These are phyloP conservation scores for Schrenkiella parvula DNA, from an alignment of 345 rosid species.

Conservation along the genomic window DNA sequence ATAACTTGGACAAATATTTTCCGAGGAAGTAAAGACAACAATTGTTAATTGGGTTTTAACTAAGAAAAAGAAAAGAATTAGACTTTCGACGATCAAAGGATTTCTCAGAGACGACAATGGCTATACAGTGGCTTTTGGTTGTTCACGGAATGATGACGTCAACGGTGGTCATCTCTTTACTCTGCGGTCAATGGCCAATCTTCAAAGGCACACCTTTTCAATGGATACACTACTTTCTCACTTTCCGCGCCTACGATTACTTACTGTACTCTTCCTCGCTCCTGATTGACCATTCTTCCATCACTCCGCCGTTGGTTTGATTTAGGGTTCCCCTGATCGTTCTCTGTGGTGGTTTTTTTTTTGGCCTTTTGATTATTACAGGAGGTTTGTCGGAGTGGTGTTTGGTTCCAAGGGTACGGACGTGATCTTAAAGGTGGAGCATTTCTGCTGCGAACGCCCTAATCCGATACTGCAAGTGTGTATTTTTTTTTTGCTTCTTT, in stretches of 20 bases:
- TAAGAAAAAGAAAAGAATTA: neutral
- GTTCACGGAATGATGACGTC: constrained; percentile 66
- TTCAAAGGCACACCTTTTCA: constrained; percentile 76
- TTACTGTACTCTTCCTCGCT: constrained; percentile 43
- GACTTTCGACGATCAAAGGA: constrained; percentile 7
- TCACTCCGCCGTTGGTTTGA: neutral
- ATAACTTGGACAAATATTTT: neutral
- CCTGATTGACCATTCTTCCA: neutral
- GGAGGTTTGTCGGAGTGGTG: constrained; percentile 55
- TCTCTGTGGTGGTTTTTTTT: constrained; percentile 1
- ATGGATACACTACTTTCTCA: constrained; percentile 68
- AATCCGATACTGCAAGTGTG: constrained; percentile 77
- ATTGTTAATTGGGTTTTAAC: neutral
- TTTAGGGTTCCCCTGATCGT: neutral
- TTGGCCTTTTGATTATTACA: too few species aligned
- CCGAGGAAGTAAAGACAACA: neutral
- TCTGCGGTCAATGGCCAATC: constrained; percentile 98
- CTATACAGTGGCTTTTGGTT: constrained; percentile 60
- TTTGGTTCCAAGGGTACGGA: constrained; percentile 60
- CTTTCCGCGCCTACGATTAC: constrained; percentile 82
- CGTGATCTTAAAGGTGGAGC: constrained; percentile 52
- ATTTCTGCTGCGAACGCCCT: constrained; percentile 78
- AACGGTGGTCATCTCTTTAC: constrained; percentile 62
- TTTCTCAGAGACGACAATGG: constrained; percentile 42
- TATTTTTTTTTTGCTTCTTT: neutral